Evolutionary conservation across 306 rosid species (phyloP).

Genomic region (Pyrus pyrifolia): DNA sequence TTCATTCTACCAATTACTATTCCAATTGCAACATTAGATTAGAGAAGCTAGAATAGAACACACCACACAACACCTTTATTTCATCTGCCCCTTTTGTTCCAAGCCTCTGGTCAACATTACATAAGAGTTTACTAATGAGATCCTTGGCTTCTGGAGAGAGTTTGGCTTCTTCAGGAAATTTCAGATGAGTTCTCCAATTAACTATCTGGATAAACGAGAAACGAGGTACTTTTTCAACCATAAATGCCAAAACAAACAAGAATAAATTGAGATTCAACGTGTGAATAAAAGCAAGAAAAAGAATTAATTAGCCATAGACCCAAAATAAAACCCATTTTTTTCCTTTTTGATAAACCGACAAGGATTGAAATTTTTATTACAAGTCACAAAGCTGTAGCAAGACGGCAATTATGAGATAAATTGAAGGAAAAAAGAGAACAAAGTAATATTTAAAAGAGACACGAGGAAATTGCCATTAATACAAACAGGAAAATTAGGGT

Average conservation of each 20-base stretch:
- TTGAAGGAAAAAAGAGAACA: not conserved
- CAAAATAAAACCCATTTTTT: not conserved
- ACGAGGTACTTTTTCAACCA: conserved; percentile 5
- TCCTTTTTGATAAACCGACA: too few species aligned
- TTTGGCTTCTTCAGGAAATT: conserved; percentile 96
- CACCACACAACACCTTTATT: conserved; percentile 88
- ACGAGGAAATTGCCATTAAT: too few species aligned
- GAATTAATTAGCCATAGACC: not conserved
- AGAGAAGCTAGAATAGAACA: conserved; percentile 47
- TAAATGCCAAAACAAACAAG: not conserved
- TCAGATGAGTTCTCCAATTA: conserved; percentile 90
- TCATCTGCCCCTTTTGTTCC: conserved; percentile 98
- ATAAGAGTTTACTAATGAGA: conserved; percentile 74
- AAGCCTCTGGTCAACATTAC: conserved; percentile 93
- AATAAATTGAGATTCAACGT: not conserved
- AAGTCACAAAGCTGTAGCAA: not conserved
- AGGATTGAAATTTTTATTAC: not conserved
- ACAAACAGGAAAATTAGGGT: too few species aligned
- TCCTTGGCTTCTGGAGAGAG: conserved; percentile 92
- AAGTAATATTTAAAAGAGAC: too few species aligned
- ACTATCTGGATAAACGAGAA: conserved; percentile 67
- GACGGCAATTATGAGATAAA: not conserved
- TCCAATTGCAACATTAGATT: conserved; percentile 16
- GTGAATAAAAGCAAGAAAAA: not conserved
- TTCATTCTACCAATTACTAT: conserved; percentile 22